Conservation (phyloP, 1,284 basidiomycete genomes). For the Moesziomyces aphidis region DNA sequence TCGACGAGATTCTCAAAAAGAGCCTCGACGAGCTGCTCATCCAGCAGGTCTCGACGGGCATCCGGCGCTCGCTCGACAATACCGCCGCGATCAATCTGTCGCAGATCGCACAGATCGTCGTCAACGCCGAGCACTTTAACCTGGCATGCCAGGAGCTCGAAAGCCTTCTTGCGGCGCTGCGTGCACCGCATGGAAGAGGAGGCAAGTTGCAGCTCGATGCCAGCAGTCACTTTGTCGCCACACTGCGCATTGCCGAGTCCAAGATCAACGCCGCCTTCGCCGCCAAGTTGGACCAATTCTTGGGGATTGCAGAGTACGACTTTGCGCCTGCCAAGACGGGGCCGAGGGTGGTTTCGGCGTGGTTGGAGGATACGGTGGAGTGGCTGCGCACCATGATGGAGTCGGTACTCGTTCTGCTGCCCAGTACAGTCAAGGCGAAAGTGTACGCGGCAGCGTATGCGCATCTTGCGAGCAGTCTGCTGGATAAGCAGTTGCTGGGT, state of each 20-base stretch:
- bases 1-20: slow-evolving; percentile 91
- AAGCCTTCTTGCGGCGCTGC: slow-evolving; percentile 78
- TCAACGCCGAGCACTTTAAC: slow-evolving; percentile 93
- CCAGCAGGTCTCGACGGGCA: slow-evolving; percentile 81
- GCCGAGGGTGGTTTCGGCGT: slow-evolving; percentile 77
- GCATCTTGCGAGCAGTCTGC: slow-evolving; percentile 86
- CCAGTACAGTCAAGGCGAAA: slow-evolving; percentile 82
- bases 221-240: slow-evolving; percentile 76
- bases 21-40: slow-evolving; percentile 87
- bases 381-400: slow-evolving; percentile 98
- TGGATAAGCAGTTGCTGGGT: slow-evolving; percentile 72
- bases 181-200: slow-evolving; percentile 79
- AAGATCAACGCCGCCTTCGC: slow-evolving; percentile 86
- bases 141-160: slow-evolving; percentile 87
- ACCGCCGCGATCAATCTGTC: slow-evolving; percentile 77
- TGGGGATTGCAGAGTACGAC: slow-evolving; percentile 92
- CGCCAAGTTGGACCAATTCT: slow-evolving; percentile 95
- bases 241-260: slow-evolving; percentile 78
- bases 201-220: slow-evolving; percentile 81
- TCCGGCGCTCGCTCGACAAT: slow-evolving; percentile 78
- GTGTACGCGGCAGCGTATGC: slow-evolving; percentile 86
- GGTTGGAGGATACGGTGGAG: slow-evolving; percentile 92
- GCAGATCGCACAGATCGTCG: slow-evolving; percentile 92
- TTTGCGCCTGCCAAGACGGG: slow-evolving; percentile 76
- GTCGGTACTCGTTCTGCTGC: slow-evolving; percentile 81